phyloP scores from a whole-genome alignment of 2,329 filamentous ascomycete genomes.

The Beauveria brongniartii region DNA sequence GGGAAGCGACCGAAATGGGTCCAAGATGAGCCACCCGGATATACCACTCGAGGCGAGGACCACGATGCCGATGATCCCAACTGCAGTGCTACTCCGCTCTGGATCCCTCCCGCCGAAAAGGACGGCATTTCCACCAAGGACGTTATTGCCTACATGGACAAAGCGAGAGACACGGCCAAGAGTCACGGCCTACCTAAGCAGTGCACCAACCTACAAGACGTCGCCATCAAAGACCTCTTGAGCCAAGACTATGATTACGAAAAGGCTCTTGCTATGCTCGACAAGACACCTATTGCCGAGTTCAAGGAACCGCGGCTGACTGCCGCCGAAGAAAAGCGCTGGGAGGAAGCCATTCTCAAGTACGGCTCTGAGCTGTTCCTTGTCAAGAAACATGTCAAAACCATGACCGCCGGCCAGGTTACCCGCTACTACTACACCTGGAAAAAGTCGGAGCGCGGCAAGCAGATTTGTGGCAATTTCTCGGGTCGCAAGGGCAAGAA shows the following conservation, averaged over 20 bases:
- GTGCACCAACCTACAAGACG: constrained; percentile 82
- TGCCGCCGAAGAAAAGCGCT: constrained; percentile 73
- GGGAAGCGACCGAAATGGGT: constrained; percentile 88
- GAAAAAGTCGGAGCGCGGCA: constrained; percentile 87
- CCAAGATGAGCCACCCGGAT: constrained; percentile 83
- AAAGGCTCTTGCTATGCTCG: constrained; percentile 61
- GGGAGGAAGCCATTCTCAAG: constrained; percentile 84
- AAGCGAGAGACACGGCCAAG: constrained; percentile 56
- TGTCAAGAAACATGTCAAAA: constrained; percentile 80
- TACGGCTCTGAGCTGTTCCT: constrained; percentile 83
- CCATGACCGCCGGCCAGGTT: constrained; percentile 68
- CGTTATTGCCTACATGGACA: constrained; percentile 69
- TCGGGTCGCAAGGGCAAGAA: constrained; percentile 85
- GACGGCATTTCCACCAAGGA: constrained; percentile 43
- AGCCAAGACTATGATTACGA: constrained; percentile 63
- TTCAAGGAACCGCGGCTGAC: constrained; percentile 81
- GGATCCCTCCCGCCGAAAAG: constrained; percentile 61
- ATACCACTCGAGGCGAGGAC: constrained; percentile 78
- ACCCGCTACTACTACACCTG: constrained; percentile 95
- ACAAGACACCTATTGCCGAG: constrained; percentile 57
- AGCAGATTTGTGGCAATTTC: constrained; percentile 83
- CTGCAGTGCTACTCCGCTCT: constrained; percentile 68
- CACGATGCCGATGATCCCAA: constrained; percentile 59
- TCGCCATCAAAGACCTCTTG: constrained; percentile 67
- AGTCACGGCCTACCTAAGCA: constrained; percentile 62